phyloP scores from a whole-genome alignment of 352 stramenopile species.

The Globisporangium megalacanthum region DNA sequence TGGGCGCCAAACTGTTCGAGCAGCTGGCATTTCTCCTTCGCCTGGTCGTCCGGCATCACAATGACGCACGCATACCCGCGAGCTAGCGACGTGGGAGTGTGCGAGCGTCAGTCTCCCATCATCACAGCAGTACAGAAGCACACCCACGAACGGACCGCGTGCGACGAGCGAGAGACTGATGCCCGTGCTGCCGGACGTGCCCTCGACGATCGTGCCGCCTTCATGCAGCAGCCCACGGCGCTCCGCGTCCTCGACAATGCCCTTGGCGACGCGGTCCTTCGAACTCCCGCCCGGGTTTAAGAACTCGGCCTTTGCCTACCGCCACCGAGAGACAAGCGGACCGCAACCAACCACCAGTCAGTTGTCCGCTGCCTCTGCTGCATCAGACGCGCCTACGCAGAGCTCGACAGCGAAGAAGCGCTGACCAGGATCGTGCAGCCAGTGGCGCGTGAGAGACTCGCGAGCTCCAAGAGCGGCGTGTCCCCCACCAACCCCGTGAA shows the following conservation, averaged over 20 bases:
- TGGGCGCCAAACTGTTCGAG: conserved; percentile 83
- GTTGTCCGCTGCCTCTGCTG: not conserved
- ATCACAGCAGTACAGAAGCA: not conserved
- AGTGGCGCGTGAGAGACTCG: conserved; percentile 86
- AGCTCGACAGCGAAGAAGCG: not conserved
- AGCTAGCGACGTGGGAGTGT: conserved; percentile 25
- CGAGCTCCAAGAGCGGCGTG: conserved; percentile 90
- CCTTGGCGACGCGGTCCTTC: conserved; percentile 95
- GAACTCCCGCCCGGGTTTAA: conserved; percentile 96
- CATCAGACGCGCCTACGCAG: not conserved
- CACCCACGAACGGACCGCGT: conserved; percentile 32
- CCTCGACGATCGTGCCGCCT: conserved; percentile 95
- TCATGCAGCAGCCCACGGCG: conserved; percentile 73
- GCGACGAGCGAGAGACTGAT: conserved; percentile 95
- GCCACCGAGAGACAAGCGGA: not conserved
- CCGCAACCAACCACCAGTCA: not conserved
- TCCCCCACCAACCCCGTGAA: conserved; percentile 91
- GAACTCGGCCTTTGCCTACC: conserved; percentile 92
- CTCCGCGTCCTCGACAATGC: conserved; percentile 94
- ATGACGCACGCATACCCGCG: conserved; percentile 94
- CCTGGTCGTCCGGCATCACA: conserved; percentile 97
- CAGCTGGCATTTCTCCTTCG: conserved; percentile 87
- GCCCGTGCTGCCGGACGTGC: conserved; percentile 96
- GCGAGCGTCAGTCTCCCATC: conserved; percentile 6
- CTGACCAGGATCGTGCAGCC: conserved; percentile 86